Conservation (phyloP, 1,284 basidiomycete genomes). For the Malassezia sympodialis region DNA sequence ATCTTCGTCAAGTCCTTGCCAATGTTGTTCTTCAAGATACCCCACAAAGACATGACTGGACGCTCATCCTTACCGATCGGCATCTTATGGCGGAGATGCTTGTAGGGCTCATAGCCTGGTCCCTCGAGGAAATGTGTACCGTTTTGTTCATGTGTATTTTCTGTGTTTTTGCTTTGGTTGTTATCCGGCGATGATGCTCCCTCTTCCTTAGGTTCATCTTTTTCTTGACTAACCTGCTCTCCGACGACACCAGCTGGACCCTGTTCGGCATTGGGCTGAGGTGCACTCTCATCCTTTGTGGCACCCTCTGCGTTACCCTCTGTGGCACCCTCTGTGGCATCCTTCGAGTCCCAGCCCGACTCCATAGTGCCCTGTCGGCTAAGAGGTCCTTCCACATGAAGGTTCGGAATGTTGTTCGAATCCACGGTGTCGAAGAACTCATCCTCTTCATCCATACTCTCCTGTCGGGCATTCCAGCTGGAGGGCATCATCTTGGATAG, state of each 20-base stretch:
- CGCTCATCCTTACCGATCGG: conserved; percentile 68
- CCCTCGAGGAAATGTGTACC: not conserved
- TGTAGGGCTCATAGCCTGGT: conserved; percentile 53
- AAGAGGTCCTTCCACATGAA: conserved; percentile 33
- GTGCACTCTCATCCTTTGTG: not conserved
- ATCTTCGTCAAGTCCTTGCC: conserved; percentile 96
- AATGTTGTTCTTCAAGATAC: conserved; percentile 86
- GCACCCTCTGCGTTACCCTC: not conserved
- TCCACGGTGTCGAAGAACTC: conserved; percentile 98
- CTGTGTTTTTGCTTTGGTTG: conserved; percentile 17
- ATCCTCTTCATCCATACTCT: conserved; percentile 64
- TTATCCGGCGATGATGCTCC: not conserved
- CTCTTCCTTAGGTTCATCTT: conserved; percentile 11
- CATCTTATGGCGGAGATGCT: conserved; percentile 58
- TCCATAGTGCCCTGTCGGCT: conserved; percentile 1
- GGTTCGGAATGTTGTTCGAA: conserved; percentile 50
- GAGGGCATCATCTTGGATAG: not conserved
- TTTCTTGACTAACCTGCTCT: not conserved
- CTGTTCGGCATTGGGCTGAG: not conserved
- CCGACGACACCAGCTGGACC: not conserved
- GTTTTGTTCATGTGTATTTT: conserved; percentile 27
- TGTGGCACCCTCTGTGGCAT: not conserved
- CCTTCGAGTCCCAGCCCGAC: not conserved
- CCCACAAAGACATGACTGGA: conserved; percentile 85
- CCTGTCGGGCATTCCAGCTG: not conserved